Evolutionary conservation across 495 filamentous ascomycete genomes (phyloP).

Genomic region (Talaromyces stipitatus): DNA sequence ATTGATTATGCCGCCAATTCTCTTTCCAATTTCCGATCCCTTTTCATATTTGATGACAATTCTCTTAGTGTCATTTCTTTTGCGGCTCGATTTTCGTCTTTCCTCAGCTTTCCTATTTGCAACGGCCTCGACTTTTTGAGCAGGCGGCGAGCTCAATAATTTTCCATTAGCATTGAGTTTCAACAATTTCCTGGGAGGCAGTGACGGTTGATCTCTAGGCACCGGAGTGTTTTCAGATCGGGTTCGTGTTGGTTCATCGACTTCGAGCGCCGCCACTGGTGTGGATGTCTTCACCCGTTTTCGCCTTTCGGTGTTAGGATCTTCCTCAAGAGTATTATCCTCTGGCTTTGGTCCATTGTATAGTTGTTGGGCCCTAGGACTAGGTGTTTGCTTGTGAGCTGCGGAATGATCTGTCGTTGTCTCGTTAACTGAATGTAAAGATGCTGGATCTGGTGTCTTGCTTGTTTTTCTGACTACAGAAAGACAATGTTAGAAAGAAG

Average conservation of each 20-base stretch:
- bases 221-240: neutral
- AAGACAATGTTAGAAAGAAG: neutral
- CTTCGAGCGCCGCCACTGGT: neutral
- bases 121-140: slow-evolving; percentile 15
- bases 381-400: neutral
- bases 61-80: slow-evolving; percentile 18
- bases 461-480: slow-evolving; percentile 8
- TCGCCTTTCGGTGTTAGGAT: slow-evolving; percentile 33
- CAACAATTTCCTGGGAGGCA: slow-evolving; percentile 36
- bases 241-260: slow-evolving; percentile 10
- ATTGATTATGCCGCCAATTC: slow-evolving; percentile 45
- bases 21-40: slow-evolving; percentile 23
- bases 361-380: neutral
- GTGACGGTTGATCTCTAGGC: neutral
- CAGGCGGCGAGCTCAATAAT: slow-evolving; percentile 43
- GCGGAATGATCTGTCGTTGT: neutral
- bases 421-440: neutral
- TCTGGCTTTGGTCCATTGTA: neutral
- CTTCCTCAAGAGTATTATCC: slow-evolving; percentile 19
- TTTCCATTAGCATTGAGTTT: slow-evolving; percentile 50
- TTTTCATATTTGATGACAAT: slow-evolving; percentile 40
- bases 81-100: slow-evolving; percentile 16
- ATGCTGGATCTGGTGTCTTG: neutral
- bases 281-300: slow-evolving; percentile 44
- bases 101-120: slow-evolving; percentile 17